A percentile compares a stretch with the other conserved stretches of the same genome.
Evolutionary conservation across 169 alveolate genomes (phyloP).

Genomic region (Cryptosporidium andersoni): DNA sequence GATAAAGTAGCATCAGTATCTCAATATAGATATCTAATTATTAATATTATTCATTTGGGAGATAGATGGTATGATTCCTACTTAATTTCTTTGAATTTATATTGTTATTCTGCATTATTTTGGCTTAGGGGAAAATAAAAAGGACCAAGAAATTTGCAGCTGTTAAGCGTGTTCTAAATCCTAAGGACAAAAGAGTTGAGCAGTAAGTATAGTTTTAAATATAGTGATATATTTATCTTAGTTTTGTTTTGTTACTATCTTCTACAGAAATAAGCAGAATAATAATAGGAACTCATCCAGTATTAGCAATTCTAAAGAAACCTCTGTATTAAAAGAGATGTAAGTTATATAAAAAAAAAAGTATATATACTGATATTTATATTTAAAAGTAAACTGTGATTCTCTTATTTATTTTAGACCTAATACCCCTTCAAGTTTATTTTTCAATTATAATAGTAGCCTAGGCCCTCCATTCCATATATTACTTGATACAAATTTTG

Average conservation of each 20-base stretch:
- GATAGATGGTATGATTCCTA: neutral
- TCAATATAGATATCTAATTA: too few relatives aligned
- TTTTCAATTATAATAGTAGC: conserved; percentile 89
- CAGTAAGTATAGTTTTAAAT: conserved; percentile 67
- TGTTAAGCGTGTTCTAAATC: conserved; percentile 76
- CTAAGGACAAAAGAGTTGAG: conserved; percentile 76
- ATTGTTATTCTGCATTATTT: conserved; percentile 8
- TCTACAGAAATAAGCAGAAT: conserved; percentile 19
- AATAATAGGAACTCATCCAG: neutral
- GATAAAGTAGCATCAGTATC: too few relatives aligned
- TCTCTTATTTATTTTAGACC: conserved; percentile 64
- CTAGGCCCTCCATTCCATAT: conserved; percentile 97
- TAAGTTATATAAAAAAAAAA: conserved; percentile 87
- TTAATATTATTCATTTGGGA: neutral
- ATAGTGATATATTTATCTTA: neutral
- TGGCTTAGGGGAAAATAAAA: conserved; percentile 74
- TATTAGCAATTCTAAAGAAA: conserved; percentile 1
- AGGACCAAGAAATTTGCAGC: conserved; percentile 77
- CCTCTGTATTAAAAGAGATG: conserved; percentile 86
- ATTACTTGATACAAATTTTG: conserved; percentile 98
- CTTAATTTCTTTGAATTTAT: neutral
- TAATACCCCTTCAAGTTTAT: conserved; percentile 80
- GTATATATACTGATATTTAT: conserved; percentile 82
- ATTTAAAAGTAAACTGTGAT: conserved; percentile 2
- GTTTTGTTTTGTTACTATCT: neutral